These are phyloP conservation scores for Neonectria magnoliae DNA, from an alignment of 2,329 filamentous ascomycete genomes.

Conservation along the genomic window DNA sequence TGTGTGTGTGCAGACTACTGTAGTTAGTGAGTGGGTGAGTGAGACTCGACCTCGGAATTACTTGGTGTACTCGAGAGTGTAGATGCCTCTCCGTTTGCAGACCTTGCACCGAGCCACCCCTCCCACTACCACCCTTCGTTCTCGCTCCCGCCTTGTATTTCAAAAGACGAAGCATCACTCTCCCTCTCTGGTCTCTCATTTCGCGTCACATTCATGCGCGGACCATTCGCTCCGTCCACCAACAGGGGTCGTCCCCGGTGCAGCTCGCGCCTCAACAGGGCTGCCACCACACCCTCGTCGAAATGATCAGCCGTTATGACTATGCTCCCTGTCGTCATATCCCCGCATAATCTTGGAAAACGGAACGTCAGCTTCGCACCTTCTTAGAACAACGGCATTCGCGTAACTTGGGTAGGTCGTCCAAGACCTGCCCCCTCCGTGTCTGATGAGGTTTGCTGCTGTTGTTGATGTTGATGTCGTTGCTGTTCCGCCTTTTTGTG, in stretches of 20 bases:
- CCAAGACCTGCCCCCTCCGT: slow-evolving; percentile 24
- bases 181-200: neutral
- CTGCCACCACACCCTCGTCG: neutral
- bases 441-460: slow-evolving; percentile 12
- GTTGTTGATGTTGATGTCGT: slow-evolving; percentile 1
- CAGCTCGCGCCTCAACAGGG: neutral
- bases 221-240: neutral
- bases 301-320: neutral
- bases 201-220: neutral
- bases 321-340: slow-evolving; percentile 36
- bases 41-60: no score
- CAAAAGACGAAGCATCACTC: neutral
- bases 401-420: neutral
- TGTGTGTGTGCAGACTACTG: neutral
- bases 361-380: slow-evolving; percentile 29
- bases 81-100: neutral
- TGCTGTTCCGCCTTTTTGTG: no score
- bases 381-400: neutral
- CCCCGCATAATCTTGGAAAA: slow-evolving; percentile 33
- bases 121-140: neutral
- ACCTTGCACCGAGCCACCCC: neutral
- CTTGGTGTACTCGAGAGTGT: no score
- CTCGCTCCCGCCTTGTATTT: neutral
- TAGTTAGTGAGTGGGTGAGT: no score
- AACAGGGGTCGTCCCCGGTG: neutral